Percentiles rank a stretch among this genome's conserved stretches.
Conservation (phyloP, 2,329 filamentous ascomycete genomes). For the Daldinia eschscholtzii region DNA sequence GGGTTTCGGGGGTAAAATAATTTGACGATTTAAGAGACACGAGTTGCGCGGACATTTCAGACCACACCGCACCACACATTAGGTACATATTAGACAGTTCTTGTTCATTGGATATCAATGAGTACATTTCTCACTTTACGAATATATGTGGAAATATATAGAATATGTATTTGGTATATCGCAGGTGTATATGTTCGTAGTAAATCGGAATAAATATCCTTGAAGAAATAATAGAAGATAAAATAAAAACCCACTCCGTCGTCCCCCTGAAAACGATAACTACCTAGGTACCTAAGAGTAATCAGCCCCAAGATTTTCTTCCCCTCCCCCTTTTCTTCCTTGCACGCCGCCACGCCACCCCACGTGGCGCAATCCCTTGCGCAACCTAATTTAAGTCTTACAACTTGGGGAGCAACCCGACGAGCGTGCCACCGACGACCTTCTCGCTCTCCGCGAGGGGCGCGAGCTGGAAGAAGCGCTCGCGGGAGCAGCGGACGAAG, state of each 20-base stretch:
- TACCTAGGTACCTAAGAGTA: not conserved
- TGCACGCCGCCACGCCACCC: slow-evolving; percentile 12
- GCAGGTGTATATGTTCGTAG: not conserved
- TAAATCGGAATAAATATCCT: not conserved
- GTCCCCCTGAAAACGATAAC: not conserved
- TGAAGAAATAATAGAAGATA: not conserved
- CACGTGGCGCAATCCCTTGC: slow-evolving; percentile 14
- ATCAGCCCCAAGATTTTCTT: not conserved
- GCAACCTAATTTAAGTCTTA: slow-evolving; percentile 47
- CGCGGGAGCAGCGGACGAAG: slow-evolving; percentile 73
- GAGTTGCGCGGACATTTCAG: not conserved
- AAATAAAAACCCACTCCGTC: not conserved
- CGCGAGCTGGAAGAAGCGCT: slow-evolving; percentile 77
- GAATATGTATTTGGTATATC: not conserved
- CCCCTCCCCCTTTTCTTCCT: not conserved
- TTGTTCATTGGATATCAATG: not conserved
- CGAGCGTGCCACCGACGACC: slow-evolving; percentile 65
- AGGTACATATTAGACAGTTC: not conserved
- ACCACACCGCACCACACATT: not conserved
- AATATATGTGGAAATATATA: not conserved
- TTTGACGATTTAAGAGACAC: slow-evolving; percentile 3
- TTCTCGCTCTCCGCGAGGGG: slow-evolving; percentile 69
- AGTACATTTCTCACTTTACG: not conserved
- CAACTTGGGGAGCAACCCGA: slow-evolving; percentile 67
- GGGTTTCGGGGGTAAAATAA: slow-evolving; percentile 14